Evolutionary conservation across 164 flowering plant genomes (phyloP).

Genomic region (Liriodendron chinense): DNA sequence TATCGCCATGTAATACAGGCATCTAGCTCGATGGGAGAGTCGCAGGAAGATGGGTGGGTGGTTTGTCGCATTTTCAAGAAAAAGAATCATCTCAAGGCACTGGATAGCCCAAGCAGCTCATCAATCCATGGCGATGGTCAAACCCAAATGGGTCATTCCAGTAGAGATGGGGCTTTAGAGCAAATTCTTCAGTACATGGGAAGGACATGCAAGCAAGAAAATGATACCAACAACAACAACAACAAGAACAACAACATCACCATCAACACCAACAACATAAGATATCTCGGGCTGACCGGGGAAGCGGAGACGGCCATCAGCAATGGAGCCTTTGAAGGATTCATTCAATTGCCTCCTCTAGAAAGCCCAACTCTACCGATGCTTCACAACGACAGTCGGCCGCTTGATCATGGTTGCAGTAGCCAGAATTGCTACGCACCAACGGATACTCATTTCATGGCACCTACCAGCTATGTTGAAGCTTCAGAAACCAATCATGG

Average conservation of each 20-base stretch:
- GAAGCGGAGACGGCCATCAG: background rate
- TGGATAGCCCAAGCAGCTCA: conserved; percentile 36
- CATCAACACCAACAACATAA: conserved; percentile 5
- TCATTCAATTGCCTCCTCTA: conserved; percentile 54
- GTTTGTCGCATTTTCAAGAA: conserved; percentile 83
- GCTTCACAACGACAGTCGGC: background rate
- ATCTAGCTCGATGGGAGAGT: conserved; percentile 28
- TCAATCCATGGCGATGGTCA: conserved; percentile 4
- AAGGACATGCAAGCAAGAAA: conserved; percentile 34
- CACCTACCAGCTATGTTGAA: background rate
- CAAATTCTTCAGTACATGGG: conserved; percentile 49
- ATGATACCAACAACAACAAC: conserved; percentile 17
- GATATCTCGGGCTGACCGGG: background rate
- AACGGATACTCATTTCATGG: background rate
- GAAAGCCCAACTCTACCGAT: conserved; percentile 43
- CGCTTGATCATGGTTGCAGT: background rate
- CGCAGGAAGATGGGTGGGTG: conserved; percentile 85
- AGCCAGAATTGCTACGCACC: conserved; percentile 7
- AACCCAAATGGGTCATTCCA: conserved; percentile 22
- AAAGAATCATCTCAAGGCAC: conserved; percentile 65
- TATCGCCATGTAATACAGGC: conserved; percentile 8
- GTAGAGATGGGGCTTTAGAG: conserved; percentile 51
- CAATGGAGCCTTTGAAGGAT: conserved; percentile 20
- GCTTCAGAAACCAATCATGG: background rate
- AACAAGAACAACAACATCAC: conserved; percentile 5